These are phyloP conservation scores for Podila verticillata DNA, from an alignment of 192 early-diverging fungal species.

Conservation along the genomic window DNA sequence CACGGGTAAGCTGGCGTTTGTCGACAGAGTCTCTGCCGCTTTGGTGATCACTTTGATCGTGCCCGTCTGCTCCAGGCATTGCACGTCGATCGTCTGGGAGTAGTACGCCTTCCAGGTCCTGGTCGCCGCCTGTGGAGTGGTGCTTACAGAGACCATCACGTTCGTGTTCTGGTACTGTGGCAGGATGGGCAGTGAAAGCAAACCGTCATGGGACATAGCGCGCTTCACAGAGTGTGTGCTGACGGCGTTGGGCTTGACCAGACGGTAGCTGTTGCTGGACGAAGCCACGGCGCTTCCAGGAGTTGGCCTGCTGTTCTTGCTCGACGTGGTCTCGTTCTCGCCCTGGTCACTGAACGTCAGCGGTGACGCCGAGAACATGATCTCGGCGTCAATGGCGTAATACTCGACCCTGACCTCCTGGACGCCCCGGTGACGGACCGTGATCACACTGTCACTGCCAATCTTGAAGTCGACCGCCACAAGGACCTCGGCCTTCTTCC, in stretches of 20 bases:
- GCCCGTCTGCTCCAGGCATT: slow-evolving; percentile 50
- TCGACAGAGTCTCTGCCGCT: background rate
- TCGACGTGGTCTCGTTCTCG: slow-evolving; percentile 31
- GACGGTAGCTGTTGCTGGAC: slow-evolving; percentile 22
- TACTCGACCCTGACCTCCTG: slow-evolving; percentile 45
- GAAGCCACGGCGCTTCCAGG: slow-evolving; percentile 4
- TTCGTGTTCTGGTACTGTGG: slow-evolving; percentile 38
- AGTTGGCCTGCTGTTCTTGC: background rate
- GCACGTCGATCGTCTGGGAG: slow-evolving; percentile 53
- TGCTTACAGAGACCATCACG: slow-evolving; percentile 47
- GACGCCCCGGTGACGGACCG: slow-evolving; percentile 50
- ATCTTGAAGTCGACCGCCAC: slow-evolving; percentile 55
- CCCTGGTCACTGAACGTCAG: slow-evolving; percentile 58
- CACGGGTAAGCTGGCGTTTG: background rate
- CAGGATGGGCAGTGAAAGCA: slow-evolving; percentile 30
- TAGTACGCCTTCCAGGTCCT: slow-evolving; percentile 51
- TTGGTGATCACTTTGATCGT: slow-evolving; percentile 46
- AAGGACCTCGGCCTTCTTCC: slow-evolving; percentile 11
- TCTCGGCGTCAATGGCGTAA: slow-evolving; percentile 59
- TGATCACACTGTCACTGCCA: slow-evolving; percentile 33
- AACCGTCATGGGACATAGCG: background rate
- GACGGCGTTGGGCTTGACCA: slow-evolving; percentile 39
- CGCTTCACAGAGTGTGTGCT: slow-evolving; percentile 22
- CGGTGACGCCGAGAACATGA: slow-evolving; percentile 58
- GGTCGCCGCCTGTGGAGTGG: slow-evolving; percentile 18